Percentiles rank a stretch among this genome's conserved stretches.
phyloP scores from a whole-genome alignment of 1,139 yeast species.

The Saccharomyces pastorianus region DNA sequence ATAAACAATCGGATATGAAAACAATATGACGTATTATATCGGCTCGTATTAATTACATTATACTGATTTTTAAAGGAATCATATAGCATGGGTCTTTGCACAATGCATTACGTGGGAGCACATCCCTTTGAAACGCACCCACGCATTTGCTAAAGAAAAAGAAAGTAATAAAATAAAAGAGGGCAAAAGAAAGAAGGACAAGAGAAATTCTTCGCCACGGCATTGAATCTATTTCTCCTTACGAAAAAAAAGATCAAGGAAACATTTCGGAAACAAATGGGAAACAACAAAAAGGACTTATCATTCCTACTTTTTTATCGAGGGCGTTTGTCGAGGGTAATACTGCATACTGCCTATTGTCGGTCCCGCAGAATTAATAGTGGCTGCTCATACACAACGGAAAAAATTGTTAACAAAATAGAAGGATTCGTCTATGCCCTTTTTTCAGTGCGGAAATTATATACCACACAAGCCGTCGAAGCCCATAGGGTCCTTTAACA shows the following conservation, averaged over 20 bases:
- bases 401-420: neutral
- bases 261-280: neutral
- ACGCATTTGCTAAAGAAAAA: neutral
- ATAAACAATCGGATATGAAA: too few species aligned
- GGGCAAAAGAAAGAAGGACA: neutral
- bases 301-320: neutral
- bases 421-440: neutral
- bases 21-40: too few species aligned
- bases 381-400: neutral
- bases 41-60: too few species aligned
- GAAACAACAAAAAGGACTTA: neutral
- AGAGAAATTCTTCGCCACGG: neutral
- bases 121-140: too few species aligned
- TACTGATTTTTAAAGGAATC: too few species aligned
- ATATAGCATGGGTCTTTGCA: too few species aligned
- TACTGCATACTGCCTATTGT: neutral
- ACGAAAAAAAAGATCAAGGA: neutral
- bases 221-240: neutral
- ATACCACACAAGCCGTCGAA: neutral
- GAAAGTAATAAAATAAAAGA: neutral
- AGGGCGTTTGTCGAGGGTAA: neutral
- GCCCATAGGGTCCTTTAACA: neutral
- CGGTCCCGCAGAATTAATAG: neutral
- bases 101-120: too few species aligned
- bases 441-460: neutral